A percentile compares a stretch with the other conserved stretches of the same genome.
Conservation (phyloP, 768 basidiomycete species). For the Macrolepiota albuminosa region DNA sequence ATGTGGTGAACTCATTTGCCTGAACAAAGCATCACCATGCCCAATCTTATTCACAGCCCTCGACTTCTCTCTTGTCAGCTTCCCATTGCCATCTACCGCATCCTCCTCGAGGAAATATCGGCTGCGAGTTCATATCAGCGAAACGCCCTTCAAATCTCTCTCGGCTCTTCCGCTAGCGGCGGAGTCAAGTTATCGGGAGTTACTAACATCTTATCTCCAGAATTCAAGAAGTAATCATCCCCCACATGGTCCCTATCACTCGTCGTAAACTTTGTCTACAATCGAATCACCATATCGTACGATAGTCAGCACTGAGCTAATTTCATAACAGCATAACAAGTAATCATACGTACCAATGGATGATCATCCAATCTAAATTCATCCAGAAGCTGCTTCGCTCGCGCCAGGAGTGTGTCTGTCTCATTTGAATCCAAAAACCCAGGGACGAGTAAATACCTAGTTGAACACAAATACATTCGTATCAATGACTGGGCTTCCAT, state of each 20-base stretch:
- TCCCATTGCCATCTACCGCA: slow-evolving; percentile 65
- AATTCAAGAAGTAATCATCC: slow-evolving; percentile 89
- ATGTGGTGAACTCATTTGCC: neutral
- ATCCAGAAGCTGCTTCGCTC: slow-evolving; percentile 73
- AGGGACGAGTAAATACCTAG: slow-evolving; percentile 71
- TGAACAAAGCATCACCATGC: slow-evolving; percentile 50
- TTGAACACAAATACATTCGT: slow-evolving; percentile 21
- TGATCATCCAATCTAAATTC: slow-evolving; percentile 76
- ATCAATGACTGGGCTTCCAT: neutral
- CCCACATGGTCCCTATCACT: slow-evolving; percentile 74
- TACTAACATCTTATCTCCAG: slow-evolving; percentile 82
- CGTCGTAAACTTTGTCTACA: slow-evolving; percentile 87
- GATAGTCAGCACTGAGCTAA: neutral
- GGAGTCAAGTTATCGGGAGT: neutral
- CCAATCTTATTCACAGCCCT: slow-evolving; percentile 94
- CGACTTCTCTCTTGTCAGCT: slow-evolving; percentile 65
- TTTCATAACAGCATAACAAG: neutral
- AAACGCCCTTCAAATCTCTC: neutral
- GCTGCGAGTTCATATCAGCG: slow-evolving; percentile 20
- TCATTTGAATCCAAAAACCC: slow-evolving; percentile 62
- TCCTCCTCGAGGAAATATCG: slow-evolving; percentile 93
- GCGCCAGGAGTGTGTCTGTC: slow-evolving; percentile 53
- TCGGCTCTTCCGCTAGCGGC: too few relatives aligned
- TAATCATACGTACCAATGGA: slow-evolving; percentile 55
- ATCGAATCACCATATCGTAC: neutral